Evolutionary conservation across 202 grass and related monocot genomes (phyloP), one percentile per base, ranked within the genome.

Genomic region (Schoenoplectus triqueter): DNA sequence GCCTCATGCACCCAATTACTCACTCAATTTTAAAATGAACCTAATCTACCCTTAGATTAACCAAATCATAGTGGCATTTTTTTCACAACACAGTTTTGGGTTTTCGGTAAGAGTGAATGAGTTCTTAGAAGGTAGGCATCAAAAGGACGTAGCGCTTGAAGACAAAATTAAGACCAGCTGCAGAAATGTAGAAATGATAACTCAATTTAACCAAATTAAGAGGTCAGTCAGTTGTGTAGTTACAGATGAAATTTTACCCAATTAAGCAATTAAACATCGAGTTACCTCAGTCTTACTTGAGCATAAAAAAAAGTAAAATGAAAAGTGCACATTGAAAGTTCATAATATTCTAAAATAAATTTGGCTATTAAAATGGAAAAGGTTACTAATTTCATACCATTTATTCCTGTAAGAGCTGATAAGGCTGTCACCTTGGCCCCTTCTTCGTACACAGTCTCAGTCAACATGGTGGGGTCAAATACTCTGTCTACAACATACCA

Each of bases 391-490:
- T 69, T 45, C 13, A 56, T 83, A 91, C 89, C 89, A 80, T 91
- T 91, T 52, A 91, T 91, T 83, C 89, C 89, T 49, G 86, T 91
- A 18, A 91, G 80, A 56, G 89, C 86, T 66, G 89, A 91, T 70
- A 91, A 80, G 62, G 86, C 89, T 17, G 87, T 86, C 61, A 81
- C 79, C 63, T 99, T 99, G 2, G 96, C 96, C 86, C 96, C 96
- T 74, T 91, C 87, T 87, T 94, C 88, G 72, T 99, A 99, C 47
- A 99, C 96, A 11, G 82, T 86, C 17, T 94, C 90, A 13, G 89
- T 91, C 39, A 83, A 69, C 55, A 66, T 42, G n/a, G 77, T 49
- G 31, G 89, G 83, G 64, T 86, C 89, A 88, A 91, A 91, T 62
- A 91, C 83, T 77, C 69, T 91, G 20, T 91, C 89, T 91, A 78